A percentile compares a stretch with the other conserved stretches of the same genome.
These are phyloP conservation scores for Botryotinia globosa DNA, from an alignment of 2,329 filamentous ascomycete genomes.

Conservation along the genomic window DNA sequence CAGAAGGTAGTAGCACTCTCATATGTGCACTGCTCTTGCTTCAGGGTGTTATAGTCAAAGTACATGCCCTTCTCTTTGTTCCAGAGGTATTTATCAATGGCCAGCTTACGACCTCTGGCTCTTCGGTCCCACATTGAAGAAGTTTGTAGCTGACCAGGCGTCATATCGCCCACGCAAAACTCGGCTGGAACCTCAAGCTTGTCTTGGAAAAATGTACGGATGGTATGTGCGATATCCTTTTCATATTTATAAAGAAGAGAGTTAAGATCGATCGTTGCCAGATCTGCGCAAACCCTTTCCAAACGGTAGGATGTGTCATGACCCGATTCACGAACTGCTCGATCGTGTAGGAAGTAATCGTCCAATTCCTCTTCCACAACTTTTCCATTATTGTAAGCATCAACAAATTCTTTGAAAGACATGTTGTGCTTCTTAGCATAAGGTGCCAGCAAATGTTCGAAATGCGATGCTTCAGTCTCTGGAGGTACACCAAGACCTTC, in stretches of 20 bases:
- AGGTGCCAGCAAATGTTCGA: conserved; percentile 44
- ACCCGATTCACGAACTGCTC: conserved; percentile 91
- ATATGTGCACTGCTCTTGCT: conserved; percentile 76
- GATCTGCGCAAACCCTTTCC: conserved; percentile 79
- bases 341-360: conserved; percentile 93
- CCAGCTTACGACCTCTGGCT: conserved; percentile 76
- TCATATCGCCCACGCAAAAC: conserved; percentile 68
- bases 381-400: conserved; percentile 77
- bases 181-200: conserved; percentile 77
- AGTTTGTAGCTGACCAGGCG: conserved; percentile 69
- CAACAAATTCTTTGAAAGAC: conserved; percentile 79
- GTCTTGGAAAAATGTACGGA: conserved; percentile 81
- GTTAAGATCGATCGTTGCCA: conserved; percentile 93
- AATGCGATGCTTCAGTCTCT: conserved; percentile 55
- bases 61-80: conserved; percentile 90
- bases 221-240: conserved; percentile 82
- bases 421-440: conserved; percentile 62
- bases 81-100: conserved; percentile 93
- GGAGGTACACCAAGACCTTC: conserved; percentile 53
- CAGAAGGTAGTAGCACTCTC: conserved; percentile 94
- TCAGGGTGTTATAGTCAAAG: conserved; percentile 92
- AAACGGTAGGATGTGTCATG: conserved; percentile 96
- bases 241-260: conserved; percentile 97
- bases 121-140: conserved; percentile 90
- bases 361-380: conserved; percentile 86